Evolutionary conservation across 495 filamentous ascomycete species (phyloP), one percentile per base, ranked within the genome.

Genomic region (Aspergillus egyptiacus): DNA sequence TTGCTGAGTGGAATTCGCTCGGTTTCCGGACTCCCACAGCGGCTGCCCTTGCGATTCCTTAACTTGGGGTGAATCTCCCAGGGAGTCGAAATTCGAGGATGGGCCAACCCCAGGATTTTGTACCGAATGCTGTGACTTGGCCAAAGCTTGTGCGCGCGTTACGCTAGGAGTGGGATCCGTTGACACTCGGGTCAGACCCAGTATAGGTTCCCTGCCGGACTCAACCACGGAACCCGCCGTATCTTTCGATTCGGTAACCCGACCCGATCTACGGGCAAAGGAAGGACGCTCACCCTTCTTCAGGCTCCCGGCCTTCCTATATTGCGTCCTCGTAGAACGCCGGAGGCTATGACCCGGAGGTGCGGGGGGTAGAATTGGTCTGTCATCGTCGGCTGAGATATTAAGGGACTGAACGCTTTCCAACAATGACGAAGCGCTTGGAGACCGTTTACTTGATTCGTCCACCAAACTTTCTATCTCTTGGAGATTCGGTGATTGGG

Each of bases 241-340:
- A 34, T 86, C 82, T 33, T 80, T 82, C 2, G 77, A 78, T 37
- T 83, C 80, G 25, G 79, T 77, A 2, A 72, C 58, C 45, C 79
- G 76, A 3, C 75, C 81, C 32, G 80, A 71, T 46, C 93, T 75
- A 64, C 87, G 93, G 0, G 89, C 84, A 54, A 88, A 86, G 20
- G 85, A 82, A 5, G 79, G 75, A 42, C 84, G 76, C 56, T 91
- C 86, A 35, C 86, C 85, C 60, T 85, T 89, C 50, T 81, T 81
- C 41, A 89, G 64, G 70, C 90, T 96, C 10, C 91, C 93, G n/a
- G 59, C 55, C 44, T 87, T 86, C 58, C 89, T 75, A 59, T 98
- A 98, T 23, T 88, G 89, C 13, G 93, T 99, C 30, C 89, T 79
- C 13, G 89, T 99, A 30, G 94, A 95, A 46, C 93, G 78, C 53